Evolutionary conservation across 208 protist species (phyloP).

Genomic region (Leishmania turanica): DNA sequence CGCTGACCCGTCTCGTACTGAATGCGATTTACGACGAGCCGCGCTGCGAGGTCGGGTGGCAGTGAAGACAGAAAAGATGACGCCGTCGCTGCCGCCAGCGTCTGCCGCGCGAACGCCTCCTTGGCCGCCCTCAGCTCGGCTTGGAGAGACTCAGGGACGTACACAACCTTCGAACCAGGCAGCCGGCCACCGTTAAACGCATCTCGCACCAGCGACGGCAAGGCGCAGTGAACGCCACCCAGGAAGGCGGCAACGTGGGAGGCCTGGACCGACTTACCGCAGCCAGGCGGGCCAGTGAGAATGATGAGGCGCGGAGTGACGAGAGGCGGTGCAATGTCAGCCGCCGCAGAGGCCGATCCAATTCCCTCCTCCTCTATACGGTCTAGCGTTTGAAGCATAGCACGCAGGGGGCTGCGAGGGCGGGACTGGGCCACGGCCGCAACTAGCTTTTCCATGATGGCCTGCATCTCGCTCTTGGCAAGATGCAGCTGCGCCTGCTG

Average conservation of each 20-base stretch:
- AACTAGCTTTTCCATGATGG: constrained; percentile 40
- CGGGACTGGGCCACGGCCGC: constrained; percentile 31
- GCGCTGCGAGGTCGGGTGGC: constrained; percentile 26
- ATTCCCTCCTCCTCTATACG: constrained; percentile 28
- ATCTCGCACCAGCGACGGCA: constrained; percentile 29
- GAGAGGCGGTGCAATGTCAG: neutral
- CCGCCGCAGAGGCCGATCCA: neutral
- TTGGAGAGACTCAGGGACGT: constrained; percentile 33
- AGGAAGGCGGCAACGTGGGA: constrained; percentile 1
- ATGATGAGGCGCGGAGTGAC: constrained; percentile 8
- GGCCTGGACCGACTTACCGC: constrained; percentile 14
- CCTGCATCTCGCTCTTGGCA: constrained; percentile 34
- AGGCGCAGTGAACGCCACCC: constrained; percentile 9
- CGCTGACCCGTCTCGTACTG: constrained; percentile 15
- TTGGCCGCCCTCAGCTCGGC: constrained; percentile 16
- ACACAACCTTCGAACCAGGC: constrained; percentile 7
- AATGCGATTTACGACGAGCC: constrained; percentile 35
- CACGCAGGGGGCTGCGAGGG: constrained; percentile 27
- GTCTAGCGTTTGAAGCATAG: constrained; percentile 36
- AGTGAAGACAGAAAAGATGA: constrained; percentile 7
- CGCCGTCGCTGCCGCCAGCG: neutral
- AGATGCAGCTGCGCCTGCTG: constrained; percentile 36
- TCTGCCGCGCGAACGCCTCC: neutral
- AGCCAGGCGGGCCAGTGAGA: constrained; percentile 2
- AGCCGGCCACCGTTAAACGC: constrained; percentile 18